Base-by-base conservation (phyloP, 257 asterid species). In the Petunia axillaris region DNA sequence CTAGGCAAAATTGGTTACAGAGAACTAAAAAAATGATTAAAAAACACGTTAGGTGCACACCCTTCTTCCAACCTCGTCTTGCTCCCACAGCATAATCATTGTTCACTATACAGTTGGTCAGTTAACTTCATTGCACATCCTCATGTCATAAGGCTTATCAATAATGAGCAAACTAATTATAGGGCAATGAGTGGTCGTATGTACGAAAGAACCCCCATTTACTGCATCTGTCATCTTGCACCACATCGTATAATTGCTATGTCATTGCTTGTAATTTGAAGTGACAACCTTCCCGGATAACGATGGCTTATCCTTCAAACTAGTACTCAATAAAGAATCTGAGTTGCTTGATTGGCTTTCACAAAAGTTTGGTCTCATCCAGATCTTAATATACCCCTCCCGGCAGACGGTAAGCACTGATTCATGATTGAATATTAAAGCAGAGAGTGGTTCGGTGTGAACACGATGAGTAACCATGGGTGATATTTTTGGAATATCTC, bases 401-500 rank as follows among this genome's bases (percentile, higher is more conserved):
- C 99, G 86, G 79, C 97, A 91, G 15, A 88, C 88, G 7, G 97
- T 90, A 48, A 95, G 92, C 76, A 93, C 87, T 0, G 98, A 93
- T 79, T 95, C 98, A 13, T 87, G 97, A 38, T 98, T 91, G 89
- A 93, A 92, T 65, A 80, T 82, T 86, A 95, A 81, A 74, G 94
- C 96, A n/a, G 99, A 93, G 39, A 95, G 98, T 14, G 99, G 98
- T 43, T 93, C 99, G 0, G 97, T 92, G 89, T 95, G 99, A 35
- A 92, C 97, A 14, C 97, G 96, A 52, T 95, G 99, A 57, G 90
- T 90, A 7, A 93, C 97, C 15, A 93, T 82, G 0, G 98, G 97
- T 13, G 99, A 89, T 39, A 95, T 88, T 87, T 95, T 95, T 3
- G 99, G 99, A 48, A 95, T 89, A 40, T 93, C 95, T 59, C 92